These are phyloP conservation scores for Radiomyces spectabilis DNA, from an alignment of 192 early-diverging fungal species.

Conservation along the genomic window DNA sequence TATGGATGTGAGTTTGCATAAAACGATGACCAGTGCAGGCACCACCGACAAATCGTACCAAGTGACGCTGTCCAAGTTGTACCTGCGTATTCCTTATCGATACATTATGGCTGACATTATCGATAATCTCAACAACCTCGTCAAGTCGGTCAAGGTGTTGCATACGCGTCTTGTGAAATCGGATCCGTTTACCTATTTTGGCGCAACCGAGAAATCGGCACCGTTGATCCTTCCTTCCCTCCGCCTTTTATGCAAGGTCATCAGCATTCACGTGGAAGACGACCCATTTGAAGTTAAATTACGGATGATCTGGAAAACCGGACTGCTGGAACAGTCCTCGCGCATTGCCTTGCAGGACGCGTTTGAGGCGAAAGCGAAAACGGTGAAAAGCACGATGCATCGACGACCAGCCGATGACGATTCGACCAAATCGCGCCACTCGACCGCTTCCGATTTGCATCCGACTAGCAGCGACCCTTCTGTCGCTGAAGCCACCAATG, in stretches of 20 bases:
- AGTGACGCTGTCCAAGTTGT: slow-evolving; percentile 6
- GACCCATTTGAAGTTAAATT: slow-evolving; percentile 36
- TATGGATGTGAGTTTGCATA: neutral
- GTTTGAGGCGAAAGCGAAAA: slow-evolving; percentile 29
- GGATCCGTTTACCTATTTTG: slow-evolving; percentile 12
- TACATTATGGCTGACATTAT: slow-evolving; percentile 29
- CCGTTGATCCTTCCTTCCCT: slow-evolving; percentile 21
- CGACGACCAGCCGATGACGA: neutral
- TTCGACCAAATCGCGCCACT: neutral
- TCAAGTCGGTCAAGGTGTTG: slow-evolving; percentile 24
- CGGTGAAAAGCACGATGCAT: too few relatives aligned
- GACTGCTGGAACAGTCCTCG: slow-evolving; percentile 21
- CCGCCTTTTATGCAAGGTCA: slow-evolving; percentile 12
- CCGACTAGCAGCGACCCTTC: too few relatives aligned
- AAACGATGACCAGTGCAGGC: neutral
- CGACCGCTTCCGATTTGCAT: neutral
- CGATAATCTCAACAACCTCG: slow-evolving; percentile 20
- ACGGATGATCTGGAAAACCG: slow-evolving; percentile 26
- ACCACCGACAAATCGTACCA: neutral
- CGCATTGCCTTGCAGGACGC: slow-evolving; percentile 28
- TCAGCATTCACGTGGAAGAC: slow-evolving; percentile 32
- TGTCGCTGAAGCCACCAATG: neutral
- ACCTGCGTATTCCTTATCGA: slow-evolving; percentile 29
- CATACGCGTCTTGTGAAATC: slow-evolving; percentile 12
- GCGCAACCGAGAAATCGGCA: slow-evolving; percentile 9